Evolutionary conservation across 495 filamentous ascomycete species (phyloP).

Genomic region (Aspergillus campestris): DNA sequence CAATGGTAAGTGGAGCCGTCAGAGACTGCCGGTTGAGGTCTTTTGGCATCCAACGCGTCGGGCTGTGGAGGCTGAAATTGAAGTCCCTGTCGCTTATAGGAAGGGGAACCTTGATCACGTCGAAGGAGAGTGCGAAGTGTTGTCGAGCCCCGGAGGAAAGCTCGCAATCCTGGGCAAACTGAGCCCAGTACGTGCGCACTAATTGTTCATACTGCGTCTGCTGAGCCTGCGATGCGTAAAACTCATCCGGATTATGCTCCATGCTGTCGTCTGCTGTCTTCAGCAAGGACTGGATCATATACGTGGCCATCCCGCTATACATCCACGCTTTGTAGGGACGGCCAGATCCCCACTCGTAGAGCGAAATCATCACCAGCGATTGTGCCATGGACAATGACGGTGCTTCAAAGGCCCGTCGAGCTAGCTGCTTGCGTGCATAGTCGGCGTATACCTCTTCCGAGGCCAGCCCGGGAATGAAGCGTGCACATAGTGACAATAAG

Average conservation of each 20-base stretch:
- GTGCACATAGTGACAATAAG: constrained; percentile 31
- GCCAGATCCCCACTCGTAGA: constrained; percentile 39
- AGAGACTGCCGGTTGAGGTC: constrained; percentile 24
- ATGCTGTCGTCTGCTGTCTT: constrained; percentile 38
- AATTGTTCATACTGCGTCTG: constrained; percentile 38
- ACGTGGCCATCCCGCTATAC: constrained; percentile 42
- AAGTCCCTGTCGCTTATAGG: constrained; percentile 37
- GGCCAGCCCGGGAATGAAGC: constrained; percentile 28
- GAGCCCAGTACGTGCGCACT: constrained; percentile 39
- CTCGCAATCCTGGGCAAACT: constrained; percentile 39
- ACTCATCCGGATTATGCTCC: constrained; percentile 33
- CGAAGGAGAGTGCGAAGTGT: constrained; percentile 37
- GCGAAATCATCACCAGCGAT: constrained; percentile 33
- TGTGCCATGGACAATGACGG: constrained; percentile 36
- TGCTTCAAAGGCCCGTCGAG: constrained; percentile 30
- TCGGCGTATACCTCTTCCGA: constrained; percentile 27
- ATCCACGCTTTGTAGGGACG: constrained; percentile 40
- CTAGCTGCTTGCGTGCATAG: constrained; percentile 30
- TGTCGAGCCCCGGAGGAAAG: constrained; percentile 37
- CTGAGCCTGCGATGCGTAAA: constrained; percentile 30
- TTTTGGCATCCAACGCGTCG: constrained; percentile 27
- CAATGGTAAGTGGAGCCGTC: constrained; percentile 23
- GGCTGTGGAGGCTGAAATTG: constrained; percentile 23
- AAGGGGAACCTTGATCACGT: constrained; percentile 34
- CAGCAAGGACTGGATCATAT: constrained; percentile 39